Conservation (phyloP, 768 basidiomycete species). For the Dentipellis sp. region DNA sequence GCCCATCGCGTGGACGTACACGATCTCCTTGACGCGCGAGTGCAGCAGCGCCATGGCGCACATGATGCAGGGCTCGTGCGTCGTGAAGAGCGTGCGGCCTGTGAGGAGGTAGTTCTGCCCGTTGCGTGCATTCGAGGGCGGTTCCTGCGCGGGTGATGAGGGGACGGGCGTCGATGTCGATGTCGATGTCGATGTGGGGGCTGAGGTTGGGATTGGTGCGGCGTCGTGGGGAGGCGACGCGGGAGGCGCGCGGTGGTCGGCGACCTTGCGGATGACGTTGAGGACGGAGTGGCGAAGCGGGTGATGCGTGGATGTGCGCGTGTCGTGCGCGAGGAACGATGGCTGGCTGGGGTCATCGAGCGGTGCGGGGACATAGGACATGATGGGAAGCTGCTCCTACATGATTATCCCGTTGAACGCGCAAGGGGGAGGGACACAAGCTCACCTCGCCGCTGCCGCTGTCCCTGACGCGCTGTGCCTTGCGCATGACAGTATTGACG, state of each 20-base stretch:
- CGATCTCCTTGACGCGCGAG: slow-evolving; percentile 84
- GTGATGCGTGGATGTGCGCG: slow-evolving; percentile 55
- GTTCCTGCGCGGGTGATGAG: too few species aligned
- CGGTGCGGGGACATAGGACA: slow-evolving; percentile 56
- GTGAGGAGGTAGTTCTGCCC: slow-evolving; percentile 86
- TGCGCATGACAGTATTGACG: slow-evolving; percentile 40
- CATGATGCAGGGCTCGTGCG: slow-evolving; percentile 98
- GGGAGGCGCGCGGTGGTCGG: slow-evolving; percentile 36
- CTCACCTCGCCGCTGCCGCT: slow-evolving; percentile 48
- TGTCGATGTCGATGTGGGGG: too few species aligned
- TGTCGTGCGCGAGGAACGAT: slow-evolving; percentile 58
- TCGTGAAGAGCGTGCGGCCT: slow-evolving; percentile 72
- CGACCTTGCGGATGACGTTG: slow-evolving; percentile 62
- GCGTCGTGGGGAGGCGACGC: slow-evolving; percentile 15
- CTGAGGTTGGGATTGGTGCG: slow-evolving; percentile 8
- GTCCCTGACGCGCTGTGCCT: slow-evolving; percentile 35
- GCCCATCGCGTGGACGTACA: slow-evolving; percentile 63
- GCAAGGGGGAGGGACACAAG: neutral
- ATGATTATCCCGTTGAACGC: neutral
- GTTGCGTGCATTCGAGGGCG: slow-evolving; percentile 30
- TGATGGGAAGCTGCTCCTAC: slow-evolving; percentile 56
- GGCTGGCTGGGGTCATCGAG: slow-evolving; percentile 24
- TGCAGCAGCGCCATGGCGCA: slow-evolving; percentile 95
- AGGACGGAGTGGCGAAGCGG: slow-evolving; percentile 82
- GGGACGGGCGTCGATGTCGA: too few species aligned